phyloP scores from a whole-genome alignment of 2,329 filamentous ascomycete genomes.

The Verticillium zaregamsianum region DNA sequence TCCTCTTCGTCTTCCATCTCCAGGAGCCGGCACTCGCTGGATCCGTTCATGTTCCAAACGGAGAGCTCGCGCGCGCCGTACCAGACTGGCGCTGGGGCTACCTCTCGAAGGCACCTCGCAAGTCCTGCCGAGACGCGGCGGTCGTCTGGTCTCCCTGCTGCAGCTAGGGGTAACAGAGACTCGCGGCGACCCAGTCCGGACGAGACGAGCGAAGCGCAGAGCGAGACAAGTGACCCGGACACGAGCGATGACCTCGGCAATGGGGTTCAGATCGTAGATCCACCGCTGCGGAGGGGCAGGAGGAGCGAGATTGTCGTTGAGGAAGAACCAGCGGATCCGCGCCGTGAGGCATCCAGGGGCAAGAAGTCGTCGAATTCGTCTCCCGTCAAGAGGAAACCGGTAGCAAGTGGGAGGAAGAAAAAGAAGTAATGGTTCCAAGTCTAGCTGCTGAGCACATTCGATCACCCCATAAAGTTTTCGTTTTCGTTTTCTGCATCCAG shows the following conservation, averaged over 20 bases:
- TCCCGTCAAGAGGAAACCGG: conserved; percentile 35
- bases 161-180: conserved; percentile 26
- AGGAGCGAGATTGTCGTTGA: conserved; percentile 36
- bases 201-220: conserved; percentile 30
- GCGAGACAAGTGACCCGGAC: conserved; percentile 24
- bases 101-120: conserved; percentile 31
- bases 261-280: conserved; percentile 27
- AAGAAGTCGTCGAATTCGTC: conserved; percentile 35
- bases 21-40: conserved; percentile 22
- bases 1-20: conserved; percentile 24
- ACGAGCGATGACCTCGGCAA: conserved; percentile 30
- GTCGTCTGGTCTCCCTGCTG: conserved; percentile 19
- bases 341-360: conserved; percentile 20
- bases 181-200: conserved; percentile 23
- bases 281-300: conserved; percentile 19
- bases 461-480: conserved; percentile 6
- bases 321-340: conserved; percentile 25
- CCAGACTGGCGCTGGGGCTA: conserved; percentile 24
- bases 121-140: conserved; percentile 27
- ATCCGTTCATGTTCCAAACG: conserved; percentile 53
- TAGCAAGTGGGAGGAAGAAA: conserved; percentile 25
- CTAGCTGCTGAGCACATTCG: background rate
- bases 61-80: conserved; percentile 35
- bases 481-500: conserved; percentile 1
- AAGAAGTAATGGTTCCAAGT: conserved; percentile 22